Conservation (phyloP, 208 protist species). For the Crithidia mellificae region DNA sequence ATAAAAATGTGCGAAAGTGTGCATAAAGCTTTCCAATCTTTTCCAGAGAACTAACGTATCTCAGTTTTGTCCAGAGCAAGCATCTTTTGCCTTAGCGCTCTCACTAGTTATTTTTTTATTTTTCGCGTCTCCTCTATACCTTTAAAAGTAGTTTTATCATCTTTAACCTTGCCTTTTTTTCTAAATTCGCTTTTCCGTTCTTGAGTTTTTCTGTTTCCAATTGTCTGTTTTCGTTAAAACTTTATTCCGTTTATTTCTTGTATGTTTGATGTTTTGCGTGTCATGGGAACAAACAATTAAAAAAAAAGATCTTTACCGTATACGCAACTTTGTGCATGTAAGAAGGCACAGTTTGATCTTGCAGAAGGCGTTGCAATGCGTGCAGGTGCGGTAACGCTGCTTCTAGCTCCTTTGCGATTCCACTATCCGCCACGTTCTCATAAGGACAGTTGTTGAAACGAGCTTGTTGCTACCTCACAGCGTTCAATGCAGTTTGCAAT, state of each 20-base stretch:
- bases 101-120: too few species aligned
- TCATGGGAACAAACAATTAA: background rate
- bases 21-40: slow-evolving; percentile 7
- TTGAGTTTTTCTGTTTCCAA: background rate
- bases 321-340: too few species aligned
- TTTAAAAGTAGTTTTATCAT: background rate
- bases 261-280: background rate
- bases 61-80: slow-evolving; percentile 3
- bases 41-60: background rate
- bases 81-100: slow-evolving; percentile 1
- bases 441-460: too few species aligned
- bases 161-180: background rate
- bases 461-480: too few species aligned
- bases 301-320: too few species aligned
- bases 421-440: too few species aligned
- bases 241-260: too few species aligned
- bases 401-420: too few species aligned
- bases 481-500: too few species aligned
- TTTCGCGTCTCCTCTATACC: background rate
- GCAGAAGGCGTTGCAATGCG: too few species aligned
- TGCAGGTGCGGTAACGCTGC: too few species aligned
- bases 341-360: too few species aligned
- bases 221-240: background rate
- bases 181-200: background rate
- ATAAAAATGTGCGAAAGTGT: background rate